Evolutionary conservation across 2,329 filamentous ascomycete genomes (phyloP).

Genomic region (Arthrobotrys megalospora): DNA sequence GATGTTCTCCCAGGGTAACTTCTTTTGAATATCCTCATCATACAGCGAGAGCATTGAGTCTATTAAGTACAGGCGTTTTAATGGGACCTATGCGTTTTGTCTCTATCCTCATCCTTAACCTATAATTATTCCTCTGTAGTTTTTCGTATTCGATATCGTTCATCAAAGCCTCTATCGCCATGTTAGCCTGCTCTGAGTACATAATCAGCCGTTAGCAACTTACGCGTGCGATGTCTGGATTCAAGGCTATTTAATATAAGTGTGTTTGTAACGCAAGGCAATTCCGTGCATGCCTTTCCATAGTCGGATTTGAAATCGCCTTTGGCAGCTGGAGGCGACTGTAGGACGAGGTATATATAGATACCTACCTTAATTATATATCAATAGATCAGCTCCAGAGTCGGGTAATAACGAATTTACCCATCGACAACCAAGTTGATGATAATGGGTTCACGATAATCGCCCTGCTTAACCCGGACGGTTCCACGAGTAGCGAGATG

Average conservation of each 20-base stretch:
- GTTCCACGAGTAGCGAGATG: conserved; percentile 62
- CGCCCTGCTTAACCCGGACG: conserved; percentile 61
- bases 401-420: not conserved
- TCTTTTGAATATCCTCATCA: not conserved
- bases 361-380: not conserved
- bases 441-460: conserved; percentile 57
- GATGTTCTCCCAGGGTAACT: not conserved
- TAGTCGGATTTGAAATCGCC: not conserved
- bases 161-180: not conserved
- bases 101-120: conserved; percentile 3
- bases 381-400: not conserved
- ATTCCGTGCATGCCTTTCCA: not conserved
- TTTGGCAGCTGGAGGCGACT: not conserved
- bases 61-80: conserved; percentile 23
- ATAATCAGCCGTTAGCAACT: too few relatives aligned
- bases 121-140: not conserved
- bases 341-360: not conserved
- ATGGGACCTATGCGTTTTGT: not conserved
- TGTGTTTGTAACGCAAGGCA: too few relatives aligned
- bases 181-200: not conserved
- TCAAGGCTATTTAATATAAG: too few relatives aligned
- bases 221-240: too few relatives aligned
- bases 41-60: not conserved
- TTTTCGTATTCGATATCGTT: not conserved
- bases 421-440: conserved; percentile 43